Base-by-base conservation (phyloP, 345 rosid genomes). In the Psidium guajava region DNA sequence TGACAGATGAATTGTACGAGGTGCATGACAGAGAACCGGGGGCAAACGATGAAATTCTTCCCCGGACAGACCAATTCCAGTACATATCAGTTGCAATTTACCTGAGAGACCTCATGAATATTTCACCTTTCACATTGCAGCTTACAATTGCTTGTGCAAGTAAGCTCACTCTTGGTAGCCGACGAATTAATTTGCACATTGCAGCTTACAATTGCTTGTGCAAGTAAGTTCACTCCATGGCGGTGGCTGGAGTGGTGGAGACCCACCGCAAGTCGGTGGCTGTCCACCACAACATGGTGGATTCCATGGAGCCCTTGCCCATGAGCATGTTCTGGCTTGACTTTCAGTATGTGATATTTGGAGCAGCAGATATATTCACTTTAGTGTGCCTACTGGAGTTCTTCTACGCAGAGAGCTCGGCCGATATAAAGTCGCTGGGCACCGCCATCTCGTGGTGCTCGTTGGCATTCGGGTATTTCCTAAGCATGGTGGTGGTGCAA, bases 321-420 rank as follows among this genome's bases (percentile, higher is more conserved):
- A 91, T 91, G 83, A 91, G 87, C 57, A 86, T 94, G 86, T 89
- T 94, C 61, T 94, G 96, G 96, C 91, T 94, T 13, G 93, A 93
- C 4, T 88, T 86, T 86, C 95, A 94, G 52, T 93, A 86, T 36
- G 91, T 90, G 3, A 88, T 93, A 6, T 90, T 92, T 50, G 96
- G 94, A 77, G 91, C 92, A 3, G 93, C 95, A 22, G 95, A 92
- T 61, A 84, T 94, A 91, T 93, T 94, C 89, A 90, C 94, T 3
- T 54, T 94, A 8, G 88, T 91, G 4, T 95, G 96, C 77, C 85
- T 93, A 57, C 86, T 92, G n/a, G 93, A 94, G 82, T 94, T 94
- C 50, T 91, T 90, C 90, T 91, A 91, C 14, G 88, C 92, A 51
- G 96, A 94, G 90, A 90, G 93, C 88, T 92, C 94, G 2, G 88